A percentile compares a stretch with the other conserved stretches of the same genome.
Conservation (phyloP, 306 rosid species). For the Lathyrus tuberosus region DNA sequence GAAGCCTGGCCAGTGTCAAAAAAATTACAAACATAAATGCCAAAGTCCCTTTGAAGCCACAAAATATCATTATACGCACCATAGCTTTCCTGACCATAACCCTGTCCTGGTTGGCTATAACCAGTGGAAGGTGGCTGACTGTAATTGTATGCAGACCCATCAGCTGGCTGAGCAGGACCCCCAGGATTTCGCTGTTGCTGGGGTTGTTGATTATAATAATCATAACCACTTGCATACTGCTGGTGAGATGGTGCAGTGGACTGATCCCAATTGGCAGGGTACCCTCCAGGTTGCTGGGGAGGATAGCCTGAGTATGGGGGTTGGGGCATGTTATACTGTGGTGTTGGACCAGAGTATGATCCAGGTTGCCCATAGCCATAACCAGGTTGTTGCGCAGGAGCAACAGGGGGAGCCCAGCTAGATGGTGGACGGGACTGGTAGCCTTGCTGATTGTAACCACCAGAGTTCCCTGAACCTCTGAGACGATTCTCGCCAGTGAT, state of each 20-base stretch:
- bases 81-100: conserved; percentile 82
- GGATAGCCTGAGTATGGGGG: conserved; percentile 75
- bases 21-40: too few relatives aligned
- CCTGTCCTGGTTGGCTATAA: conserved; percentile 79
- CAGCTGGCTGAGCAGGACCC: conserved; percentile 61
- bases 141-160: conserved; percentile 69
- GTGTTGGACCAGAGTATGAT: conserved; percentile 69
- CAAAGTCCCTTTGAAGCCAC: too few relatives aligned
- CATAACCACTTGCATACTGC: conserved; percentile 73
- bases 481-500: conserved; percentile 75
- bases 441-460: conserved; percentile 91
- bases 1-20: conserved; percentile 70
- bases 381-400: conserved; percentile 77
- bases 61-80: conserved; percentile 69
- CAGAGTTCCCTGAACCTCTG: conserved; percentile 72
- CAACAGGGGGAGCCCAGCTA: conserved; percentile 80
- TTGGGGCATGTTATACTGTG: conserved; percentile 79
- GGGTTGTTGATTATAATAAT: conserved; percentile 78
- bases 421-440: conserved; percentile 88
- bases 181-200: conserved; percentile 72
- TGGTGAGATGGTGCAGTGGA: conserved; percentile 67
- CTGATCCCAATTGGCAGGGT: conserved; percentile 83
- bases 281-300: conserved; percentile 72
- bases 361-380: conserved; percentile 91
- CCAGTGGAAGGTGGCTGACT: conserved; percentile 69